A percentile compares a stretch with the other conserved stretches of the same genome.
Conservation (phyloP, 2,329 filamentous ascomycete species). For the Neodidymelliopsis sp. region DNA sequence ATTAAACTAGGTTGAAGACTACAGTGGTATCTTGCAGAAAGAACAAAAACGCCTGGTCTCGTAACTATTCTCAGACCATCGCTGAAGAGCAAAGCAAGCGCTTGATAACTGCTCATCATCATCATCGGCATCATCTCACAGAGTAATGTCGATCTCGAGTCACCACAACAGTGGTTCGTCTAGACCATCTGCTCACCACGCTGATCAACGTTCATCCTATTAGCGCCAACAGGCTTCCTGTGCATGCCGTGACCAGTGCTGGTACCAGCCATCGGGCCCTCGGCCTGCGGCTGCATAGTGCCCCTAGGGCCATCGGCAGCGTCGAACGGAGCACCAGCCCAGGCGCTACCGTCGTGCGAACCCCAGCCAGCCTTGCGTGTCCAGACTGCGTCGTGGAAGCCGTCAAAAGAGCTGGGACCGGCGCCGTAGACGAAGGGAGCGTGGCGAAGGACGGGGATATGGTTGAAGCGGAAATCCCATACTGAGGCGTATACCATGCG, state of each 20-base stretch:
- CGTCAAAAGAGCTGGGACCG: constrained; percentile 48
- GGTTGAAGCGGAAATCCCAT: constrained; percentile 73
- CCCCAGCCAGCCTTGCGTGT: constrained; percentile 70
- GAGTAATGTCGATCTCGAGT: too few species aligned
- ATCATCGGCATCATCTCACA: too few species aligned
- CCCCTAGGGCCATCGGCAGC: constrained; percentile 49
- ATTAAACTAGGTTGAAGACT: background rate
- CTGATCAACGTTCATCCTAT: constrained; percentile 19
- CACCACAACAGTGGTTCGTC: background rate
- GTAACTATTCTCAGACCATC: too few species aligned
- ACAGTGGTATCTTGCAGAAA: constrained; percentile 15
- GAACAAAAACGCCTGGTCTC: background rate
- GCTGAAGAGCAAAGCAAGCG: background rate
- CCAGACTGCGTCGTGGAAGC: constrained; percentile 63
- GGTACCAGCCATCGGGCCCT: constrained; percentile 34
- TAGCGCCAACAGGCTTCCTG: constrained; percentile 40
- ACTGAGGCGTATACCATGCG: constrained; percentile 72
- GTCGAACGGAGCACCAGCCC: constrained; percentile 54
- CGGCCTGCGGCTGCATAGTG: constrained; percentile 39
- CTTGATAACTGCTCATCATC: background rate
- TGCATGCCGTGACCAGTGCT: constrained; percentile 35
- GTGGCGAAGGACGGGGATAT: constrained; percentile 69
- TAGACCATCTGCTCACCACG: constrained; percentile 41
- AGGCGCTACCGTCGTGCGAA: constrained; percentile 47
- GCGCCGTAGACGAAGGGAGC: constrained; percentile 62